phyloP scores from a whole-genome alignment of 768 basidiomycete genomes.

The Coprinopsis strossmayeri region DNA sequence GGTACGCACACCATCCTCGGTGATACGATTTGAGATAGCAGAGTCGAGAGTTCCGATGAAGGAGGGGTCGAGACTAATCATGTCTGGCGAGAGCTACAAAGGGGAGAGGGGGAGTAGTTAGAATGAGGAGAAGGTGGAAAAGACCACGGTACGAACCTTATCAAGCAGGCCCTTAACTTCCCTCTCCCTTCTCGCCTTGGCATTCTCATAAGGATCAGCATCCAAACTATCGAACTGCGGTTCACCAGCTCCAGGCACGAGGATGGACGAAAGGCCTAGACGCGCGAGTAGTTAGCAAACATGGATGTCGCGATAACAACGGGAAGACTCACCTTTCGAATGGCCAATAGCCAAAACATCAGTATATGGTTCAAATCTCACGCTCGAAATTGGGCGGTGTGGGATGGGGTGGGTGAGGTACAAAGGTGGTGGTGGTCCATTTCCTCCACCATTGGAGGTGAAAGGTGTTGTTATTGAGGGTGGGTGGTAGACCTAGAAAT shows the following conservation, averaged over 20 bases:
- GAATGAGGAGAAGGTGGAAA: background rate
- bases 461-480: slow-evolving; percentile 57
- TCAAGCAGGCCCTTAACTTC: slow-evolving; percentile 90
- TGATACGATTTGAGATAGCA: slow-evolving; percentile 44
- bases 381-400: slow-evolving; percentile 63
- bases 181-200: slow-evolving; percentile 73
- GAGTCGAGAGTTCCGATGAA: slow-evolving; percentile 67
- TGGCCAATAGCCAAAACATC: slow-evolving; percentile 82
- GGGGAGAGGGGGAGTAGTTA: background rate
- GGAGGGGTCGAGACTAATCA: slow-evolving; percentile 81
- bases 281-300: background rate
- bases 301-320: background rate
- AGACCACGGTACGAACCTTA: slow-evolving; percentile 59
- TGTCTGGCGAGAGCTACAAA: slow-evolving; percentile 80
- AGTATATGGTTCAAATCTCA: slow-evolving; percentile 86
- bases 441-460: slow-evolving; percentile 22
- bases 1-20: slow-evolving; percentile 24
- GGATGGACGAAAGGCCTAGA: slow-evolving; percentile 57
- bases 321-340: slow-evolving; percentile 36
- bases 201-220: slow-evolving; percentile 92
- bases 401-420: slow-evolving; percentile 88
- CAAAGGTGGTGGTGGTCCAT: slow-evolving; percentile 60
- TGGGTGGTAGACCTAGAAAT: slow-evolving; percentile 60
- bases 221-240: slow-evolving; percentile 92
- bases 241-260: slow-evolving; percentile 91